Evolutionary conservation across 2,329 filamentous ascomycete genomes (phyloP).

Genomic region (Verticillium nonalfalfae): DNA sequence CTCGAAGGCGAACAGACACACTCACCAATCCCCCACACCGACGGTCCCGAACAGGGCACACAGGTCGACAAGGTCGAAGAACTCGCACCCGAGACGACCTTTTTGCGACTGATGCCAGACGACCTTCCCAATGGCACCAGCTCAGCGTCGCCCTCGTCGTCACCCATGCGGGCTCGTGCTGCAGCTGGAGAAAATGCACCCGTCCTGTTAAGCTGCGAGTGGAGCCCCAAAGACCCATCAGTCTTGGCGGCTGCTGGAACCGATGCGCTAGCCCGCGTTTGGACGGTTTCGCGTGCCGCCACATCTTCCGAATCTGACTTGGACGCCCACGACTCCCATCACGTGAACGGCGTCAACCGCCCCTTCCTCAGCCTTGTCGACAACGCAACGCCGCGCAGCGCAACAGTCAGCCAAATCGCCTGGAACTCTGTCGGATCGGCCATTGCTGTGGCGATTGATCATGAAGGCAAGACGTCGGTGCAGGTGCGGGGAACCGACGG

Average conservation of each 20-base stretch:
- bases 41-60: conserved; percentile 57
- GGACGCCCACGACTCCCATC: conserved; percentile 18
- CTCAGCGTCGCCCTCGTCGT: conserved; percentile 27
- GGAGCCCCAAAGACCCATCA: conserved; percentile 58
- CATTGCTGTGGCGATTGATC: conserved; percentile 53
- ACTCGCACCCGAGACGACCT: conserved; percentile 52
- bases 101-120: conserved; percentile 46
- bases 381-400: conserved; percentile 42
- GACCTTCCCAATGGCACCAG: conserved; percentile 26
- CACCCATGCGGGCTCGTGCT: conserved; percentile 12
- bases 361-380: conserved; percentile 44
- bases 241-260: conserved; percentile 62
- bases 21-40: conserved; percentile 47
- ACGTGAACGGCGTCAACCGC: conserved; percentile 35
- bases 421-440: conserved; percentile 52
- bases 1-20: conserved; percentile 50
- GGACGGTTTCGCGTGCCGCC: conserved; percentile 53
- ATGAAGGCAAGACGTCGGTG: conserved; percentile 44
- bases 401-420: conserved; percentile 52
- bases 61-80: conserved; percentile 60
- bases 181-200: conserved; percentile 43
- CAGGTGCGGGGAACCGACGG: conserved; percentile 52
- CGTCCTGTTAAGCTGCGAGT: conserved; percentile 62
- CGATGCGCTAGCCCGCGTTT: conserved; percentile 64
- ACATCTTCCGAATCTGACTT: conserved; percentile 16